Percentiles rank a stretch among this genome's conserved stretches.
Evolutionary conservation across 106 monocot genomes (phyloP).

Genomic region (Dendrobium catenatum): DNA sequence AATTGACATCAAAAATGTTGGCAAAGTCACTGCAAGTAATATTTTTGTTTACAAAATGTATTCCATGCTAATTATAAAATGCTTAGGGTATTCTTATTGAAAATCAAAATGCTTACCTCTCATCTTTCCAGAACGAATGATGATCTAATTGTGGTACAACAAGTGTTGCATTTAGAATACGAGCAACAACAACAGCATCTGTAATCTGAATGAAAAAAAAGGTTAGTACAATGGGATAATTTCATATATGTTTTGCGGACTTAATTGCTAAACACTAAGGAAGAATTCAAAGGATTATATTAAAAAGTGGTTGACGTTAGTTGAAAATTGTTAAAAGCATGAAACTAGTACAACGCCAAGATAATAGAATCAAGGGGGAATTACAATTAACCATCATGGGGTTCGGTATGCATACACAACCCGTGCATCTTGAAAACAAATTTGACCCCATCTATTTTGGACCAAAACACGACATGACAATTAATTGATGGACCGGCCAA

Average conservation of each 20-base stretch:
- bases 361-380: neutral
- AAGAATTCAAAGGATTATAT: neutral
- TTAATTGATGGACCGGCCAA: too few species aligned
- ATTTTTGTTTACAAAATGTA: neutral
- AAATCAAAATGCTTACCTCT: constrained; percentile 43
- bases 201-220: constrained; percentile 50
- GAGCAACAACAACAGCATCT: constrained; percentile 92
- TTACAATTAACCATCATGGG: neutral
- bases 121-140: constrained; percentile 92
- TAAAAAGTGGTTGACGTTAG: neutral
- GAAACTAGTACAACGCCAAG: neutral
- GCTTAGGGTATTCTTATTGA: neutral
- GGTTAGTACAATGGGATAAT: neutral
- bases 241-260: neutral
- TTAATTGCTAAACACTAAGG: neutral
- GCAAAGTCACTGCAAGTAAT: constrained; percentile 62
- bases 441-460: too few species aligned
- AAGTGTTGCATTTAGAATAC: constrained; percentile 89
- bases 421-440: neutral
- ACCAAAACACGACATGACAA: too few species aligned
- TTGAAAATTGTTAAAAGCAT: neutral
- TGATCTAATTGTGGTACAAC: constrained; percentile 94
- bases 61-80: neutral
- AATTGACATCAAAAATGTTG: constrained; percentile 76
- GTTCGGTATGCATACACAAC: neutral